Conservation (phyloP, 441 rosid genomes). For the Croton setiger region DNA sequence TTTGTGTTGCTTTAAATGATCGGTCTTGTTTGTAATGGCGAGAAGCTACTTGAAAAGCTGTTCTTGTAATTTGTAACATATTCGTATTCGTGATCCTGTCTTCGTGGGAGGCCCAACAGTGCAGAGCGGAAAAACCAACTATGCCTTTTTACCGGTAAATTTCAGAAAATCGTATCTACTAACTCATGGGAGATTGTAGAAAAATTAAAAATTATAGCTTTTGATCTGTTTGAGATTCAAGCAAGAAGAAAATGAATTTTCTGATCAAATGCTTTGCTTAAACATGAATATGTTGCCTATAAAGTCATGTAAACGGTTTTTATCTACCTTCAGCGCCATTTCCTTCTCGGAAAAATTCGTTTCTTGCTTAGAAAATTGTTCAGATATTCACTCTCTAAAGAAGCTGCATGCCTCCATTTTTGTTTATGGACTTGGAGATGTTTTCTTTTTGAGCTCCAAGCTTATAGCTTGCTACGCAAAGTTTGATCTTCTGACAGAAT, state of each 20-base stretch:
- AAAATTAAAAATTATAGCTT: background rate
- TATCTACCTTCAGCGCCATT: background rate
- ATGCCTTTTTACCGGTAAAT: background rate
- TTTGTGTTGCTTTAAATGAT: background rate
- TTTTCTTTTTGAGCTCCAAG: conserved; percentile 1
- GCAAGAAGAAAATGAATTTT: too few species aligned
- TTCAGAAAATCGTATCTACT: background rate
- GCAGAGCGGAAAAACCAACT: too few species aligned
- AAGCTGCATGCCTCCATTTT: conserved; percentile 11
- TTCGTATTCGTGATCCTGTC: too few species aligned
- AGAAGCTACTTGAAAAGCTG: background rate
- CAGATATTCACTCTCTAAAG: conserved; percentile 5
- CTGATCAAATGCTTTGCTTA: background rate
- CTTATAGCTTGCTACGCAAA: conserved; percentile 23
- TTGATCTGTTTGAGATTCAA: too few species aligned
- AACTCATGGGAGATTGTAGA: background rate
- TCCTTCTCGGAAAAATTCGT: conserved; percentile 2
- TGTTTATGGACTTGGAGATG: background rate
- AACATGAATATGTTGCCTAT: background rate
- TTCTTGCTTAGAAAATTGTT: conserved; percentile 3
- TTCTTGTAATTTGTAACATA: background rate
- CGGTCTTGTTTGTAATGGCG: background rate
- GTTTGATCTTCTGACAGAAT: conserved; percentile 21
- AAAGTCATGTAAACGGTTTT: background rate
- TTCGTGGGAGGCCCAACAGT: background rate